A percentile compares a stretch with the other conserved stretches of the same genome.
phyloP scores from a whole-genome alignment of 805 yeast genomes.

The Pichia thaimueangensis region DNA sequence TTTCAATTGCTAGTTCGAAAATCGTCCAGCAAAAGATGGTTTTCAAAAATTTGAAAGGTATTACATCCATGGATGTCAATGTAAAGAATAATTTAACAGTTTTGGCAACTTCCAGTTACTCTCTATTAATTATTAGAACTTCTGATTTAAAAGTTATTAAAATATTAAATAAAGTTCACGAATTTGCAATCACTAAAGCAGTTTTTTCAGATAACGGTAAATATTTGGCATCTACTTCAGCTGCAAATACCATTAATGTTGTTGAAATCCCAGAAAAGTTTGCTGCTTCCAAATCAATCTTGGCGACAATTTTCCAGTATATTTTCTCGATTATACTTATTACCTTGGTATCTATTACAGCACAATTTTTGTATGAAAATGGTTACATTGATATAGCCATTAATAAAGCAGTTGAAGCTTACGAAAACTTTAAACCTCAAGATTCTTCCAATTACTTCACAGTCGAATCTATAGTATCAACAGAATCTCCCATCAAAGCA shows the following conservation, averaged over 20 bases:
- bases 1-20: conserved; percentile 36
- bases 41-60: conserved; percentile 45
- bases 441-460: conserved; percentile 32
- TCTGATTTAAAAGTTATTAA: conserved; percentile 46
- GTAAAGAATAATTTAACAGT: conserved; percentile 38
- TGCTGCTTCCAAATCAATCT: conserved; percentile 34
- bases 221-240: conserved; percentile 65
- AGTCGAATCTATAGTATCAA: conserved; percentile 23
- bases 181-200: conserved; percentile 71
- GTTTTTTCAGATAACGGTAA: conserved; percentile 64
- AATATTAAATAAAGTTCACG: conserved; percentile 56
- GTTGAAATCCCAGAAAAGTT: conserved; percentile 50
- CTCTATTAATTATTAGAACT: conserved; percentile 51
- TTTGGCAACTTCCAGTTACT: conserved; percentile 59
- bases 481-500: no score
- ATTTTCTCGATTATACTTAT: conserved; percentile 22
- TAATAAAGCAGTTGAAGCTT: conserved; percentile 17
- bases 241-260: conserved; percentile 66
- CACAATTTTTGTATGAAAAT: conserved; percentile 26
- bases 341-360: conserved; percentile 19
- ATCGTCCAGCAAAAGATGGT: conserved; percentile 38
- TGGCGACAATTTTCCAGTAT: conserved; percentile 23
- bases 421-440: conserved; percentile 22
- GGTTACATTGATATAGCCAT: conserved; percentile 24
- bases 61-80: conserved; percentile 46